phyloP scores from a whole-genome alignment of 139 green algal genomes.

The Coelastrella sp. region DNA sequence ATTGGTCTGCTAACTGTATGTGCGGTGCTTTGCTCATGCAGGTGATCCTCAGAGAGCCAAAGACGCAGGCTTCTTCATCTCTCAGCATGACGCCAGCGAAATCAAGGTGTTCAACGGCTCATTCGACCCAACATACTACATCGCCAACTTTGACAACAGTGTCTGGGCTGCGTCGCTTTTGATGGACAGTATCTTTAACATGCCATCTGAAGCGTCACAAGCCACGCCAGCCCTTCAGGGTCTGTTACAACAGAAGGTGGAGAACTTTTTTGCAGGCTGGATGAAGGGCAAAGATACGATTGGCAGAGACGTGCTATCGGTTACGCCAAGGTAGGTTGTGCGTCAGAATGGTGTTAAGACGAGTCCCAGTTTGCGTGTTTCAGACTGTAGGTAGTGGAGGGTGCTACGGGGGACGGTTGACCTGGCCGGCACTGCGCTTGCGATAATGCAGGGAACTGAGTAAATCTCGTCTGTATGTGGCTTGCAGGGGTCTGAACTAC shows the following conservation, averaged over 20 bases:
- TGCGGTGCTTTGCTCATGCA: neutral
- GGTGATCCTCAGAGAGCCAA: neutral
- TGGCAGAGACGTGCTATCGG: conserved; percentile 8
- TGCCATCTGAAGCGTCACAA: neutral
- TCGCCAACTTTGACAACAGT: conserved; percentile 39
- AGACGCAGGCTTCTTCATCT: conserved; percentile 31
- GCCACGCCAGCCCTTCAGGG: too few species aligned
- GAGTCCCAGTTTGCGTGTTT: too few species aligned
- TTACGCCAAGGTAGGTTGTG: conserved; percentile 5
- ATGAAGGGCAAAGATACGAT: neutral
- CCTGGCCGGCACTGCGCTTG: neutral
- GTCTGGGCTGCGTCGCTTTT: conserved; percentile 8
- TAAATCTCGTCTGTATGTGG: neutral
- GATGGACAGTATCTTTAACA: neutral
- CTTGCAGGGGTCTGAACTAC: conserved; percentile 2
- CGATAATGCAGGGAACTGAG: neutral
- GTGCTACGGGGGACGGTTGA: too few species aligned
- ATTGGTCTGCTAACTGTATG: neutral
- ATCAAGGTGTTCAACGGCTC: too few species aligned
- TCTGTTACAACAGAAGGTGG: neutral
- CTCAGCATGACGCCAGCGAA: conserved; percentile 7
- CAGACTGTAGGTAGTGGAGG: too few species aligned
- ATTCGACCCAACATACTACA: conserved; percentile 12
- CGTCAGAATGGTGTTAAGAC: neutral
- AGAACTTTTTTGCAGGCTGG: conserved; percentile 25